Evolutionary conservation across 176 grass and related monocot genomes (phyloP).

Genomic region (Triticum dicoccoides): DNA sequence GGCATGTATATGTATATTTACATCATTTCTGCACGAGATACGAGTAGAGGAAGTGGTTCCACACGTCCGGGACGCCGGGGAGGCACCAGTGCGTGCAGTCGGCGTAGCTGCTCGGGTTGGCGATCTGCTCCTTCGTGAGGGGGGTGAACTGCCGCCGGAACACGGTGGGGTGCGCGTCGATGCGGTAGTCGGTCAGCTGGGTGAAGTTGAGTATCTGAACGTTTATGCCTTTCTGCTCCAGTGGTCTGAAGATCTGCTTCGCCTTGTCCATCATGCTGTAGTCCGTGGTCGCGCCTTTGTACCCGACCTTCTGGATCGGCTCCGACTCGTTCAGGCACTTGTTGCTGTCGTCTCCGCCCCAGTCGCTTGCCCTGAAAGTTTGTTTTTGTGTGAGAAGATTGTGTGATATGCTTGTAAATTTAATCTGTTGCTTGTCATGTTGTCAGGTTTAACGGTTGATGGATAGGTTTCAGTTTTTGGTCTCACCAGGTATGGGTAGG

Average conservation of each 20-base stretch:
- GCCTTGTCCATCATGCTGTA: conserved; percentile 58
- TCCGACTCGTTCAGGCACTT: conserved; percentile 68
- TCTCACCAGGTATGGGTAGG: conserved; percentile 77
- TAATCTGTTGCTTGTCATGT: not conserved
- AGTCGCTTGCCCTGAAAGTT: conserved; percentile 56
- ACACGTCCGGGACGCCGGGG: conserved; percentile 74
- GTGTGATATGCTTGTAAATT: not conserved
- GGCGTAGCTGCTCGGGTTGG: conserved; percentile 45
- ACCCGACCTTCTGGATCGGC: conserved; percentile 34
- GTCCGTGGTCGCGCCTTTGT: conserved; percentile 44
- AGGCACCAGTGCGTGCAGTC: conserved; percentile 88
- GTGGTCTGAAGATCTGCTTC: conserved; percentile 5
- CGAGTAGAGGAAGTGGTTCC: conserved; percentile 68
- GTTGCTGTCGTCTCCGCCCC: conserved; percentile 46
- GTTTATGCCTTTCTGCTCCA: conserved; percentile 46
- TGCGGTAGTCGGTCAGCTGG: conserved; percentile 61
- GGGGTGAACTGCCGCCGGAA: conserved; percentile 41
- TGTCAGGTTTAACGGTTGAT: not conserved
- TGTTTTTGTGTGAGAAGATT: not conserved
- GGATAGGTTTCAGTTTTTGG: not conserved
- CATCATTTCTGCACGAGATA: conserved; percentile 36
- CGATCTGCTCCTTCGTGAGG: conserved; percentile 41
- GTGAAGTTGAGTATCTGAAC: conserved; percentile 77
- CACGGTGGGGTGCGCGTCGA: conserved; percentile 65
- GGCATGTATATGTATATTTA: not conserved